Base-by-base conservation (phyloP, 768 basidiomycete genomes). In the Leucocoprinus birnbaumii region DNA sequence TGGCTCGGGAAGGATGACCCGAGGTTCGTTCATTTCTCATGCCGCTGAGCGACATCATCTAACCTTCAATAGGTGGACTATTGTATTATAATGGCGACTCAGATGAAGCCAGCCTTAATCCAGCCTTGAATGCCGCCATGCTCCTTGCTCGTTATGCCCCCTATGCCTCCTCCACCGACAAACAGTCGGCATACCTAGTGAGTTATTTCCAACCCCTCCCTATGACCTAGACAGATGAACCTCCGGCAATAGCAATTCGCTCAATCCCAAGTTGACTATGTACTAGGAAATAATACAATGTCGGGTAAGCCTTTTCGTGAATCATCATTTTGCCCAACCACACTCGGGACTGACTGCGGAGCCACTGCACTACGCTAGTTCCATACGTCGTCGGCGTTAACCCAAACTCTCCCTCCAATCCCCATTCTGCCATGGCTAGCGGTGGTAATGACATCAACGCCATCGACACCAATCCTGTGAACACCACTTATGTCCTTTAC, bases 271-370 rank as follows among this genome's bases (percentile, higher is more conserved):
- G 61, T 95, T 10, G 80, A 89, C 63, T 98, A 97, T 68, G 79
- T 77, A 3, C 77, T 97, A 5, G 95, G 95, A 35, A 83, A 88
- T 48, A 98, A 98, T 65, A 86, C 94, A 0, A 95, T 94, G 92
- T 84, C 81, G 56, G 81, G 91, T 89, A 62, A 46, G 78, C 25
- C 53, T 34, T n/a, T n/a, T n/a, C n/a, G n/a, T n/a, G n/a, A n/a
- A 22, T 51, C 50, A 45, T 48, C 14, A 22, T n/a, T 35, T 10
- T 46, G 24, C 27, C 9, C 19, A 35, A 35, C 16, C 43, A 37
- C 25, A 16, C 11, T 40, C 18, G 19, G 40, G n/a, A 18, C 25
- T 41, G 27, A 53, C 31, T 31, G 25, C 43, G 13, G 27, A 44
- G 21, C 40, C 47, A 53, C 47, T 35, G 19, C 13, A 10, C 27